Evolutionary conservation across 1,284 basidiomycete species (phyloP).

Genomic region (Dichomitus squalens): DNA sequence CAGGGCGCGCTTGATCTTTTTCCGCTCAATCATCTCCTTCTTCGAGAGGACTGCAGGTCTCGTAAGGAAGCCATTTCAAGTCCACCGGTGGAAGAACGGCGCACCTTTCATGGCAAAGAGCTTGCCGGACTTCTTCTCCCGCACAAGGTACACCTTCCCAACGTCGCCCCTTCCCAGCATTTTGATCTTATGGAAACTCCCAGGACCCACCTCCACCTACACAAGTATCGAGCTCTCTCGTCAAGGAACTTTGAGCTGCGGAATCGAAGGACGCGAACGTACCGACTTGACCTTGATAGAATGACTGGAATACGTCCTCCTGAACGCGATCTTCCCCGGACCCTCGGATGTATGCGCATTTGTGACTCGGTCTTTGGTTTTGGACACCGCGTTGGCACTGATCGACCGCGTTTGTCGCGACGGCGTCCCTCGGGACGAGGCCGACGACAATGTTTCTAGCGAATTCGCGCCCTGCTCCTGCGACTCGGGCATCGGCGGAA

Average conservation of each 20-base stretch:
- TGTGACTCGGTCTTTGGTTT: constrained; percentile 47
- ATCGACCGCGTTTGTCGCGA: constrained; percentile 32
- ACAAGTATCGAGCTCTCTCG: constrained; percentile 7
- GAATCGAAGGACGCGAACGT: constrained; percentile 36
- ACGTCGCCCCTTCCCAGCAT: constrained; percentile 96
- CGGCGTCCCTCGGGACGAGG: constrained; percentile 61
- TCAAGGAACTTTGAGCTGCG: constrained; percentile 10
- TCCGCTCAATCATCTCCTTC: constrained; percentile 97
- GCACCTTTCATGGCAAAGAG: constrained; percentile 96
- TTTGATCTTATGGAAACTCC: constrained; percentile 93
- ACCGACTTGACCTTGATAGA: constrained; percentile 94
- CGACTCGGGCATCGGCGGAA: constrained; percentile 51
- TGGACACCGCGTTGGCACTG: constrained; percentile 27
- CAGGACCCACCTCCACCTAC: constrained; percentile 88
- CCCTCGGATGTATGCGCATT: constrained; percentile 44
- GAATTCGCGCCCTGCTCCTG: constrained; percentile 68
- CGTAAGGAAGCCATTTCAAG: constrained; percentile 3
- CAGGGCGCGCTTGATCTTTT: constrained; percentile 96
- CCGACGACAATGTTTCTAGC: constrained; percentile 70
- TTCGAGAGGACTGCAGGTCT: constrained; percentile 80
- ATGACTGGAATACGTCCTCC: constrained; percentile 95
- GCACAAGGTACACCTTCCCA: constrained; percentile 93
- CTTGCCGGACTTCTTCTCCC: constrained; percentile 93
- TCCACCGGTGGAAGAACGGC: constrained; percentile 25
- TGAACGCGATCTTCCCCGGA: constrained; percentile 75